Percentiles rank a stretch among this genome's conserved stretches.
These are phyloP conservation scores for Aspergillus texensis DNA, from an alignment of 2,329 filamentous ascomycete genomes.

Conservation along the genomic window DNA sequence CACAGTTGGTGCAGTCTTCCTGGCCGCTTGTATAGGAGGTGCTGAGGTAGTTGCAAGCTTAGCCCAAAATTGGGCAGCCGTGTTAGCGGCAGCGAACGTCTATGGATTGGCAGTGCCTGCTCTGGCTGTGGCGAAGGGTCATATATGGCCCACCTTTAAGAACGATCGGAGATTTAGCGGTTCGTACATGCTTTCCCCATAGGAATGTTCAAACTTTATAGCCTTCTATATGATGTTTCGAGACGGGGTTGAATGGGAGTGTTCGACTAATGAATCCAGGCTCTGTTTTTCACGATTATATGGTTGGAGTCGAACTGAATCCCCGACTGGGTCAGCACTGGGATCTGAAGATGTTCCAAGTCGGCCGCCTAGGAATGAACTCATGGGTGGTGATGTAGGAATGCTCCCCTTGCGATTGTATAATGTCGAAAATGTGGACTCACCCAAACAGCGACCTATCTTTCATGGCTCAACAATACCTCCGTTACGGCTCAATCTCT, in stretches of 20 bases:
- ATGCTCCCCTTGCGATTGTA: not conserved
- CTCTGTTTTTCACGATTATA: not conserved
- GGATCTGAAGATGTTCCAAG: not conserved
- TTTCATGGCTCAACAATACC: constrained; percentile 8
- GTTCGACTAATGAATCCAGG: not conserved
- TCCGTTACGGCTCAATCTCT: not conserved
- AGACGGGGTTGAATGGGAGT: not conserved
- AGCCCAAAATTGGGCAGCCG: not conserved
- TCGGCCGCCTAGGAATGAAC: not conserved
- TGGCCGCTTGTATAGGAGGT: not conserved
- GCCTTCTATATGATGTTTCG: too few relatives aligned
- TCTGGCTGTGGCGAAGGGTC: too few relatives aligned
- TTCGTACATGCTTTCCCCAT: too few relatives aligned
- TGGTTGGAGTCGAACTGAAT: not conserved
- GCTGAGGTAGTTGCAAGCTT: not conserved
- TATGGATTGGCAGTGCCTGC: too few relatives aligned
- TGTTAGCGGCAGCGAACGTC: too few relatives aligned
- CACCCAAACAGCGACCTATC: constrained; percentile 5
- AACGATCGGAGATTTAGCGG: too few relatives aligned
- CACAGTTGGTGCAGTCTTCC: not conserved
- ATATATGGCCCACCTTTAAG: too few relatives aligned
- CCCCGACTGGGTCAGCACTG: not conserved
- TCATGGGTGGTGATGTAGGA: not conserved
- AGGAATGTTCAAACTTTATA: too few relatives aligned
- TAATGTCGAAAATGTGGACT: not conserved